A percentile compares a stretch with the other conserved stretches of the same genome.
Evolutionary conservation across 2,329 filamentous ascomycete species (phyloP).

Genomic region (Albophoma yamanashiensis): DNA sequence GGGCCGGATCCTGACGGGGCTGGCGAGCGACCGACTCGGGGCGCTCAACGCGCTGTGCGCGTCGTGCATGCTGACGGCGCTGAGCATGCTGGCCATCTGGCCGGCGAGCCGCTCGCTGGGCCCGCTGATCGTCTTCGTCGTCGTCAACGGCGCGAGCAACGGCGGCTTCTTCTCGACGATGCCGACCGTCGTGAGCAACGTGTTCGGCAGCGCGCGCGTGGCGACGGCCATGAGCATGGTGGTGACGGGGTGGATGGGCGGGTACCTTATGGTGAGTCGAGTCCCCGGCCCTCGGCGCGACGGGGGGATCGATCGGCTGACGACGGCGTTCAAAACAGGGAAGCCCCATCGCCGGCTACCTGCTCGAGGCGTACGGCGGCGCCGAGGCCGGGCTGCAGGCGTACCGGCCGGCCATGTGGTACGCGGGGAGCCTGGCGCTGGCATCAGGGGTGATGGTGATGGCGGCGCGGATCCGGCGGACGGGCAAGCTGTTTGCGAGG

Average conservation of each 20-base stretch:
- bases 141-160: conserved; percentile 49
- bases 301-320: not conserved
- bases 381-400: conserved; percentile 35
- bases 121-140: conserved; percentile 43
- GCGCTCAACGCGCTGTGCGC: conserved; percentile 43
- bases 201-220: conserved; percentile 44
- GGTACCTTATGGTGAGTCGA: conserved; percentile 44
- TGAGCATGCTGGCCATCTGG: conserved; percentile 53
- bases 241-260: conserved; percentile 48
- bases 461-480: conserved; percentile 19
- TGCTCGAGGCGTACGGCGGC: conserved; percentile 44
- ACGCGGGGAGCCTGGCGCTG: conserved; percentile 43
- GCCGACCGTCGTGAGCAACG: conserved; percentile 49
- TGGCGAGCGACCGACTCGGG: conserved; percentile 42
- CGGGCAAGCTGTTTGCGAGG: conserved; percentile 16
- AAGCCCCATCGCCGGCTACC: conserved; percentile 48
- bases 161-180: conserved; percentile 55
- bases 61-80: conserved; percentile 37
- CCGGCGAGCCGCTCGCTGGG: conserved; percentile 43
- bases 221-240: conserved; percentile 51
- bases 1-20: conserved; percentile 43
- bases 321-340: conserved; percentile 20
- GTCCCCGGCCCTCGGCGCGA: too few relatives aligned
- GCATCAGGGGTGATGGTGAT: conserved; percentile 30
- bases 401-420: conserved; percentile 51